Base-by-base conservation (phyloP, 257 asterid genomes). In the Pogostemon cablin region DNA sequence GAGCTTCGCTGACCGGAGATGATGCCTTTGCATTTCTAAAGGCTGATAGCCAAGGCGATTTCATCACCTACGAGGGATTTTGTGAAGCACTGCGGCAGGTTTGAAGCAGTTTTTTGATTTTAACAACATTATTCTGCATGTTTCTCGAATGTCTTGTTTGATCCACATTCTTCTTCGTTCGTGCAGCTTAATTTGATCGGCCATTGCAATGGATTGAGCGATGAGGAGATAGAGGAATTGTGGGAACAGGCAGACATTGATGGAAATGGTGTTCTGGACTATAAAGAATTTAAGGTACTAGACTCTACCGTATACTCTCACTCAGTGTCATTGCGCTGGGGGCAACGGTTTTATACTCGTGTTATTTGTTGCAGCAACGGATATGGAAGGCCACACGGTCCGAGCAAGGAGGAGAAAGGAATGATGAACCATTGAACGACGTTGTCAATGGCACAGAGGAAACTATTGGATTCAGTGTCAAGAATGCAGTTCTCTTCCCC, bases 401-500 rank as follows among this genome's bases (percentile, higher is more conserved):
- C 7, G 92, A 82, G 70, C 82, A 75, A 72, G 88, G 81, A 57
- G 85, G 63, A 4, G 89, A 74, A 25, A 25, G 32, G 62, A 65
- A 73, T 54, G 81, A 80, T 1, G 91, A 81, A 42, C 75, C 39
- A 2, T 58, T 83, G 72, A 87, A 78, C 1, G 86, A 77, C 1
- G 66, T 65, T 10, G 76, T 41, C 34, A 63, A 61, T 12, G 97
- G 79, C n/a, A 86, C 83, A 0, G 97, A 87, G 67, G 85, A 93
- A 81, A 83, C 96, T 0, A 83, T 91, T 49, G 99, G 99, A 48
- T 93, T 91, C 72, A 86, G 95, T 48, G 90, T 93, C 49, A 89
- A 93, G 85, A 86, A 93, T 40, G 99, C 99, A 4, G 96, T 87
- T 67, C 92, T 93, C 50, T 93, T 91, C 82, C 99, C 99, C 2